phyloP scores from a whole-genome alignment of 305 asterid species.

The Fraxinus floribunda region DNA sequence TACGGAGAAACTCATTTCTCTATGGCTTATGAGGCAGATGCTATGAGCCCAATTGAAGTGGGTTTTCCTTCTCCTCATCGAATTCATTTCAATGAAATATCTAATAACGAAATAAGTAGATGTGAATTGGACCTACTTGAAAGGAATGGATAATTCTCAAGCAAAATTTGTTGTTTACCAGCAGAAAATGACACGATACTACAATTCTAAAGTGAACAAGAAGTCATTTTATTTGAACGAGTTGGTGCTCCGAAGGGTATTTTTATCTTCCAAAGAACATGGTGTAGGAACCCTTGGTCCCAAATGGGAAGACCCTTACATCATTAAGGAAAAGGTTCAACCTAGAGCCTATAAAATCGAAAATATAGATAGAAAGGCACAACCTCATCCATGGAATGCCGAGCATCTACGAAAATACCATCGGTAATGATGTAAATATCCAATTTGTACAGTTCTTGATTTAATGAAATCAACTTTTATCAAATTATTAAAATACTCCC shows the following conservation, averaged over 20 bases:
- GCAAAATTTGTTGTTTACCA: neutral
- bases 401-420: neutral
- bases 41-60: neutral
- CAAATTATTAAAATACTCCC: too few relatives aligned
- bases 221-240: too few relatives aligned
- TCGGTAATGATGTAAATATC: neutral
- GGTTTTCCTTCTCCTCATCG: neutral
- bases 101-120: neutral
- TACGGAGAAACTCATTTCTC: neutral
- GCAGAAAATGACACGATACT: neutral
- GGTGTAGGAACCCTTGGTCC: neutral
- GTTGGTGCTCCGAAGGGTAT: neutral
- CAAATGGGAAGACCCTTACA: too few relatives aligned
- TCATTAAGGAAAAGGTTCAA: neutral
- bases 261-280: neutral
- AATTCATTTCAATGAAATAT: neutral
- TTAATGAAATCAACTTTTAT: too few relatives aligned
- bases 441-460: too few relatives aligned
- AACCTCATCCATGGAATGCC: neutral
- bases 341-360: neutral
- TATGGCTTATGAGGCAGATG: neutral
- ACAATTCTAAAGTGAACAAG: neutral
- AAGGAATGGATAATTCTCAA: neutral
- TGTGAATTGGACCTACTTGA: neutral
- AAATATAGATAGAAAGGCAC: neutral